Conservation (phyloP, 75 land plant genomes). For the Chamaecyparis obtusa region DNA sequence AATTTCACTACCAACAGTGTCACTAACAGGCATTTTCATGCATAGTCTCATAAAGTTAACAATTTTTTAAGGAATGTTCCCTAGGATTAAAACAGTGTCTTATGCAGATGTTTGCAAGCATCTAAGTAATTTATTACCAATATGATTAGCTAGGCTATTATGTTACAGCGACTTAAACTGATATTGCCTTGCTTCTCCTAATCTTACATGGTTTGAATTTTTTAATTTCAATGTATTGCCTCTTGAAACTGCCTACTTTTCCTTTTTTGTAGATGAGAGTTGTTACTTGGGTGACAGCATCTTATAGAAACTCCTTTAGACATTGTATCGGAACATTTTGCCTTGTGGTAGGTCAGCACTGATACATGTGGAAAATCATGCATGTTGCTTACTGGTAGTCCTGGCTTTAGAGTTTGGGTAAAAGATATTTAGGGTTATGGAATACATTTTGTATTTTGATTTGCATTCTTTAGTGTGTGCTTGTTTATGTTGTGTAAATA, state of each 20-base stretch:
- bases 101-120: background rate
- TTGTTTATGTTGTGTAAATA: too few relatives aligned
- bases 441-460: too few relatives aligned
- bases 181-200: background rate
- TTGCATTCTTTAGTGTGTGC: too few relatives aligned
- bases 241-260: background rate
- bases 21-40: background rate
- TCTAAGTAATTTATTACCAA: too few relatives aligned
- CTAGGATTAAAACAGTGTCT: background rate
- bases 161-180: background rate
- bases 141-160: background rate
- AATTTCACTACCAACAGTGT: background rate
- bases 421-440: too few relatives aligned
- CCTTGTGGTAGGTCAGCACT: background rate
- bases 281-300: background rate
- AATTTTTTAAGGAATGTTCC: too few relatives aligned
- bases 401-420: background rate
- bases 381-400: background rate
- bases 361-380: background rate
- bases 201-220: too few relatives aligned
- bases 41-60: background rate
- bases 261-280: too few relatives aligned
- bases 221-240: too few relatives aligned
- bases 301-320: background rate
- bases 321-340: too few relatives aligned